Conservation (phyloP, 805 yeast genomes). For the Metschnikowia lunata region DNA sequence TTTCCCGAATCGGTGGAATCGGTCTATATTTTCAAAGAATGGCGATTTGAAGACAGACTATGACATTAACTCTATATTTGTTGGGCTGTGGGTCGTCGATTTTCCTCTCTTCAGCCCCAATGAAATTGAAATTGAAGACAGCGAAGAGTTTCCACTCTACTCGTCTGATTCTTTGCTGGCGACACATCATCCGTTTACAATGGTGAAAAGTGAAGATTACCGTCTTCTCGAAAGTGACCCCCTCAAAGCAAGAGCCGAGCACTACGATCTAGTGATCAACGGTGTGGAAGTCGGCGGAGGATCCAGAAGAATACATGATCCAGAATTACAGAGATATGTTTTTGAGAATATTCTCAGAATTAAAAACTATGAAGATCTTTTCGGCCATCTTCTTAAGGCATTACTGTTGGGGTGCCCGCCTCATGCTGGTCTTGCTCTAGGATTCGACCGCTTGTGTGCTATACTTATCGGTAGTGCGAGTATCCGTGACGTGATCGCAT, state of each 20-base stretch:
- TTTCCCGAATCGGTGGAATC: constrained; percentile 48
- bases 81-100: constrained; percentile 82
- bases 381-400: constrained; percentile 83
- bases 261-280: constrained; percentile 88
- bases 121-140: constrained; percentile 30
- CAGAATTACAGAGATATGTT: constrained; percentile 68
- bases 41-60: constrained; percentile 11
- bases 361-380: constrained; percentile 52
- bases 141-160: constrained; percentile 57
- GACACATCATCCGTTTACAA: constrained; percentile 97
- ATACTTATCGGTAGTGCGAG: constrained; percentile 75
- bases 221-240: constrained; percentile 52
- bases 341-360: constrained; percentile 63
- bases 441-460: constrained; percentile 90
- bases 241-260: constrained; percentile 74
- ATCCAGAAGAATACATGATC: constrained; percentile 88
- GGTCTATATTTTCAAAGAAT: constrained; percentile 27
- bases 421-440: constrained; percentile 95
- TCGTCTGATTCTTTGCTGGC: constrained; percentile 48
- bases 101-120: constrained; percentile 88
- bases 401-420: constrained; percentile 95
- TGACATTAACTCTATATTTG: constrained; percentile 38
- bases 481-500: constrained; percentile 91
- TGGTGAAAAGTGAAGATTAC: constrained; percentile 73
- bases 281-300: constrained; percentile 99